Evolutionary conservation across 192 early-diverging fungal genomes (phyloP).

Genomic region (Linderina pennispora): DNA sequence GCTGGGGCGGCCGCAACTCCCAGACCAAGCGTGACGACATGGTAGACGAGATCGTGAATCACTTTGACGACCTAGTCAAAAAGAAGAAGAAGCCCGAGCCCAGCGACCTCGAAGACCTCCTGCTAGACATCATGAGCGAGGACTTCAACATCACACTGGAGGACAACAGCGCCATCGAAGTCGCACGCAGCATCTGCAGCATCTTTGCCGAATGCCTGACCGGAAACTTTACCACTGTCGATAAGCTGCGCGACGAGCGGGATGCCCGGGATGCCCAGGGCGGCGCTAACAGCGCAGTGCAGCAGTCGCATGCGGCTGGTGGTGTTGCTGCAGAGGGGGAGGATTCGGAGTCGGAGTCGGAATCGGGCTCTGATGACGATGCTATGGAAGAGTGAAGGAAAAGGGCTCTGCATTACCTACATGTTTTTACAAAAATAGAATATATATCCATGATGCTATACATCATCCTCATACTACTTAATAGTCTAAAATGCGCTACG

Average conservation of each 20-base stretch:
- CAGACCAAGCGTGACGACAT: slow-evolving; percentile 65
- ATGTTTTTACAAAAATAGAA: slow-evolving; percentile 3
- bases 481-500: too few relatives aligned
- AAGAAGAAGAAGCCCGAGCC: slow-evolving; percentile 27
- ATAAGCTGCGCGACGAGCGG: slow-evolving; percentile 29
- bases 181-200: slow-evolving; percentile 13
- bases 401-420: too few relatives aligned
- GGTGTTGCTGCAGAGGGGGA: background rate
- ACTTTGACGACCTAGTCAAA: slow-evolving; percentile 46
- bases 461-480: too few relatives aligned
- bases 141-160: slow-evolving; percentile 35
- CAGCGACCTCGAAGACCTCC: slow-evolving; percentile 27
- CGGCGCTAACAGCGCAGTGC: slow-evolving; percentile 3
- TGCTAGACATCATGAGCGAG: slow-evolving; percentile 28
- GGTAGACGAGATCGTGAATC: slow-evolving; percentile 56
- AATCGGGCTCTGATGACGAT: slow-evolving; percentile 1
- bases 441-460: background rate
- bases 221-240: slow-evolving; percentile 29
- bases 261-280: slow-evolving; percentile 18
- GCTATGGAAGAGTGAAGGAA: background rate
- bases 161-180: slow-evolving; percentile 36
- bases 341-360: background rate
- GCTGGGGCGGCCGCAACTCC: slow-evolving; percentile 64
- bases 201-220: slow-evolving; percentile 33
- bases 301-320: slow-evolving; percentile 12